Base-by-base conservation (phyloP, 257 asterid genomes). In the Petrea volubilis region DNA sequence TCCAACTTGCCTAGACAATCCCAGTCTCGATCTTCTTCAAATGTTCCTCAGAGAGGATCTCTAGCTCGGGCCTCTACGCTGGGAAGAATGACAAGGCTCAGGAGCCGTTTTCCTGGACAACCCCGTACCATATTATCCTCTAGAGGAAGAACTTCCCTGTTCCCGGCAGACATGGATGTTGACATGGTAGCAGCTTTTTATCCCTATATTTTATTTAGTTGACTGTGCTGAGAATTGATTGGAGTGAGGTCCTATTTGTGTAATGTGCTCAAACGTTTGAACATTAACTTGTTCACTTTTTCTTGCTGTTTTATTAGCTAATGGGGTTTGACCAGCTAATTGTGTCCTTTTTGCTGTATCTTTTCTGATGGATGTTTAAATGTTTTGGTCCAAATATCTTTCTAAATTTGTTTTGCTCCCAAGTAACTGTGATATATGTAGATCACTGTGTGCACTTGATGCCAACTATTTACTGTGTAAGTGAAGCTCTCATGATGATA, bases 151-250 rank as follows among this genome's bases (percentile, higher is more conserved):
- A 64, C 74, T 64, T 74, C 96, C 51, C 2, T 87, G 36, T 93
- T 93, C 80, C 96, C 96, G 27, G 74, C 87, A 56, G 84, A 75
- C 75, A 89, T 93, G 97, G 96, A 93, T 82, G 68, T 91, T 20
- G 98, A 91, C 60, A 66, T 74, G 94, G 98, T 93, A 89, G 18
- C 61, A 56, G 52, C 41, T 76, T 56, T 14, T 51, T 67, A 62
- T 76, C 71, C 60, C 10, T 40, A 52, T 44, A 21, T 71, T 36
- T 24, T 24, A 41, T 20, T 67, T 58, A 38, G 41, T 33, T 44
- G 47, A 65, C 21, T 65, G 20, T 31, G 41, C 68, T 17, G 28
- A 40, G 18, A 56, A 33, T 69, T 40, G 47, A 59, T 67, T 76
- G 36, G 34, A 36, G 55, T 52, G n/a, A 18, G 25, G 10, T 18